Base-by-base conservation (phyloP, 441 rosid genomes). In the Viola pubescens region DNA sequence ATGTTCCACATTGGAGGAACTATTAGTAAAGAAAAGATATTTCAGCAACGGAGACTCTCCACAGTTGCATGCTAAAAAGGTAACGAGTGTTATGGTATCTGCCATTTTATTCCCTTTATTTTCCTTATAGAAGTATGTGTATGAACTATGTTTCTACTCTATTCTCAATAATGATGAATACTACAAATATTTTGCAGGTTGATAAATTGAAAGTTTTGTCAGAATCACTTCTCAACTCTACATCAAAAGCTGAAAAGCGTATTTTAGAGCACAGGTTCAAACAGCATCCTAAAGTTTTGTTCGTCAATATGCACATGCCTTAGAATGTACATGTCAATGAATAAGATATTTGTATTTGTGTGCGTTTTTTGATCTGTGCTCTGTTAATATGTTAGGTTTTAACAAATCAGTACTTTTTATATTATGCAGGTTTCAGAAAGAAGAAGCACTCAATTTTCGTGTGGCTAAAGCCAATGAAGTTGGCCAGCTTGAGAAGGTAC, bases 361-460 rank as follows among this genome's bases (percentile, higher is more conserved):
- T 54, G 26, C 4, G 4, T 8, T 54, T 42, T 12, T 11, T 26
- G 34, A 26, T 26, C 34, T 26, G 3, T 26, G 34, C 34, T 26
- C 34, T 26, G 34, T 26, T 26, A 26, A 26, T 26, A 26, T 26
- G 34, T 26, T 26, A 26, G 34, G 34, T 26, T 26, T 26, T 26
- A 26, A 26, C 34, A 26, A 26, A 26, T 26, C 34, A 2, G 34
- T 26, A 26, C 34, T 26, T 26, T 26, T 26, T 26, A 26, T 26
- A 26, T 49, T 58, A 56, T 65, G 63, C 81, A 92, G 95, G 76
- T 70, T 72, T 63, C 94, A 86, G 48, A 86, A 86, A 73, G 92
- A 92, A 73, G 89, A 86, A 74, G 95, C 97, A 7, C 79, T 94
- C 68, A 73, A 70, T 73, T 94, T 84, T 61, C 84, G 91, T 48